phyloP scores from a whole-genome alignment of 192 early-diverging fungal species.

The Lobosporangium transversale region DNA sequence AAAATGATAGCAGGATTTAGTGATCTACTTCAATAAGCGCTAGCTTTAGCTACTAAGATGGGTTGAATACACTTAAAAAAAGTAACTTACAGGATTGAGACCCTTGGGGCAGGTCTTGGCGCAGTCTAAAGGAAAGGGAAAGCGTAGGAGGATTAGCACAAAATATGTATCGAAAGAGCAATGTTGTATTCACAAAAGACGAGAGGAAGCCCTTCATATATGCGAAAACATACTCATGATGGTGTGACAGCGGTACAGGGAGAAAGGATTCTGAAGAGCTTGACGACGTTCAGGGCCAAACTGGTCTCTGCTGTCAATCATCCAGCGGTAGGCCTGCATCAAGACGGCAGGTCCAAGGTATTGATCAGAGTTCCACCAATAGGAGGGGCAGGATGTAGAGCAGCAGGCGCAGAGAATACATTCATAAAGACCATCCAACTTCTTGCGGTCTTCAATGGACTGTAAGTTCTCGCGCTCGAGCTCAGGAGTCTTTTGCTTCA shows the following conservation, averaged over 20 bases:
- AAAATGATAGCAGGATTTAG: neutral
- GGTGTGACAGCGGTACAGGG: constrained; percentile 99
- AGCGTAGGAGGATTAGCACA: no score
- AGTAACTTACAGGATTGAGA: constrained; percentile 78
- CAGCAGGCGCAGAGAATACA: constrained; percentile 99
- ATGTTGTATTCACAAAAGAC: no score
- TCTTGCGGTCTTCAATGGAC: constrained; percentile 93
- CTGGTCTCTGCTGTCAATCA: constrained; percentile 96
- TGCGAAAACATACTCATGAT: constrained; percentile 97
- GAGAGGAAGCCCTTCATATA: no score
- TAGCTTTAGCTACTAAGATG: no score
- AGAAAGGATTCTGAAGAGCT: constrained; percentile 93
- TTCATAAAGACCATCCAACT: constrained; percentile 96
- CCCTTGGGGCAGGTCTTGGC: constrained; percentile 98
- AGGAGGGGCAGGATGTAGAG: constrained; percentile 94
- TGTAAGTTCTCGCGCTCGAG: constrained; percentile 90
- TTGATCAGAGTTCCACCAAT: constrained; percentile 97
- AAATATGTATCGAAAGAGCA: no score
- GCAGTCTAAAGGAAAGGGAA: constrained; percentile 70
- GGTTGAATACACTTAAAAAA: no score
- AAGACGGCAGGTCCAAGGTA: constrained; percentile 97
- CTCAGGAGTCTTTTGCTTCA: constrained; percentile 86
- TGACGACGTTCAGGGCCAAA: constrained; percentile 85
- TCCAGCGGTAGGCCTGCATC: constrained; percentile 99
- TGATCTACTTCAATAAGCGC: neutral